Evolutionary conservation across 257 asterid species (phyloP).

Genomic region (Cynanchum wilfordii): DNA sequence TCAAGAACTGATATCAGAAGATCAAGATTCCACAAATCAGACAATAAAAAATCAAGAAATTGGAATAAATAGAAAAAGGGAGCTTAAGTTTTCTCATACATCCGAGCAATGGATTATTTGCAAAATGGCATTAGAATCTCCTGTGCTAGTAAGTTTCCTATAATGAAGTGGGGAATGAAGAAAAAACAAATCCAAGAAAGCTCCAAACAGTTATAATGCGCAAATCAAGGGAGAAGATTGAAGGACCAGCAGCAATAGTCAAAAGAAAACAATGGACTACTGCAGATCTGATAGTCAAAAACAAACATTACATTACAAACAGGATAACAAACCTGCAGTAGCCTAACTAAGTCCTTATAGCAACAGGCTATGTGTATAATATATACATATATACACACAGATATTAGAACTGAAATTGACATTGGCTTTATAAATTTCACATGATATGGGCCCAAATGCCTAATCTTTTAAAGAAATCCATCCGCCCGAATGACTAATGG

Average conservation of each 20-base stretch:
- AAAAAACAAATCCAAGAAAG: background rate
- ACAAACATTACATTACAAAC: background rate
- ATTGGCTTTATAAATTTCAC: conserved; percentile 19
- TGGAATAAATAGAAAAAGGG: background rate
- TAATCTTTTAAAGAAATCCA: conserved; percentile 19
- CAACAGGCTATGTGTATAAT: background rate
- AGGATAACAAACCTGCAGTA: conserved; percentile 7
- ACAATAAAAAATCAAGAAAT: background rate
- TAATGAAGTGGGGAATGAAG: background rate
- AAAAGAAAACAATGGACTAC: conserved; percentile 20
- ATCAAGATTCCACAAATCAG: too few relatives aligned
- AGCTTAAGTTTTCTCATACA: background rate
- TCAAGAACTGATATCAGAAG: background rate
- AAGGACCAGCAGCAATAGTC: background rate
- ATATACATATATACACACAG: too few relatives aligned
- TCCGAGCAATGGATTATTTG: background rate
- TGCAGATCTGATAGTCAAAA: conserved; percentile 25
- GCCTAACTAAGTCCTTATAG: conserved; percentile 18
- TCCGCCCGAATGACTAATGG: conserved; percentile 23
- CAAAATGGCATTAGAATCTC: background rate
- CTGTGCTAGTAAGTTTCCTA: background rate
- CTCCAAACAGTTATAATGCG: background rate
- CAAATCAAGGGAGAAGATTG: background rate
- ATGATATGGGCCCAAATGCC: conserved; percentile 23
- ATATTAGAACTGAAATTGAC: conserved; percentile 5